These are phyloP conservation scores for Schwanniomyces vanrijiae DNA, from an alignment of 805 yeast genomes.

Conservation along the genomic window DNA sequence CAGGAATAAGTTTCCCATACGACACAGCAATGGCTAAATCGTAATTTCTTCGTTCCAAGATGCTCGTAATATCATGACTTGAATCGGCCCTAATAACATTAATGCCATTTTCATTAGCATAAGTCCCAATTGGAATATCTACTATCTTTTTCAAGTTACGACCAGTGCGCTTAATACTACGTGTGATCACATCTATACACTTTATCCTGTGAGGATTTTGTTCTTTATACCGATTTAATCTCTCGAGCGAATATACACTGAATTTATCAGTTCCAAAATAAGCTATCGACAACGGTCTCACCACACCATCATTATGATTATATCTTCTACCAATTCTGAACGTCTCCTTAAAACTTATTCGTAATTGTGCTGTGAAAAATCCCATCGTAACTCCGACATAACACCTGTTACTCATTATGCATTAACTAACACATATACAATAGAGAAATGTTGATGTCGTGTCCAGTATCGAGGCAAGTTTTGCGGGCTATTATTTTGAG, in stretches of 20 bases:
- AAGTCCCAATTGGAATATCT: slow-evolving; percentile 55
- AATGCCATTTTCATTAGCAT: slow-evolving; percentile 33
- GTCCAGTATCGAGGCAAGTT: not conserved
- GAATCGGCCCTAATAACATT: slow-evolving; percentile 53
- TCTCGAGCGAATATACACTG: slow-evolving; percentile 54
- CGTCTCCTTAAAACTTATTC: not conserved
- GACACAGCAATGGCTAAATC: slow-evolving; percentile 88
- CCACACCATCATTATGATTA: not conserved
- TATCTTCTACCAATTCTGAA: not conserved
- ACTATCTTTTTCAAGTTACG: slow-evolving; percentile 45
- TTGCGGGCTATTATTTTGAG: not conserved
- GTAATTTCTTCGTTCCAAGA: slow-evolving; percentile 28
- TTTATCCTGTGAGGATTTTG: slow-evolving; percentile 20
- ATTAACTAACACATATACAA: not conserved
- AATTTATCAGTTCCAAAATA: slow-evolving; percentile 80
- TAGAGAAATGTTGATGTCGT: not conserved
- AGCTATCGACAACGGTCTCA: slow-evolving; percentile 40
- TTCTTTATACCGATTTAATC: slow-evolving; percentile 24
- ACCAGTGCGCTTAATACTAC: slow-evolving; percentile 65
- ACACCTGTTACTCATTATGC: not conserved
- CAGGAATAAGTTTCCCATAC: slow-evolving; percentile 81
- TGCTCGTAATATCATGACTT: slow-evolving; percentile 33
- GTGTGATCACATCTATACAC: slow-evolving; percentile 59
- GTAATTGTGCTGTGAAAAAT: not conserved
- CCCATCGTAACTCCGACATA: not conserved